Conservation (phyloP, 306 rosid species). For the Sindora glabra region DNA sequence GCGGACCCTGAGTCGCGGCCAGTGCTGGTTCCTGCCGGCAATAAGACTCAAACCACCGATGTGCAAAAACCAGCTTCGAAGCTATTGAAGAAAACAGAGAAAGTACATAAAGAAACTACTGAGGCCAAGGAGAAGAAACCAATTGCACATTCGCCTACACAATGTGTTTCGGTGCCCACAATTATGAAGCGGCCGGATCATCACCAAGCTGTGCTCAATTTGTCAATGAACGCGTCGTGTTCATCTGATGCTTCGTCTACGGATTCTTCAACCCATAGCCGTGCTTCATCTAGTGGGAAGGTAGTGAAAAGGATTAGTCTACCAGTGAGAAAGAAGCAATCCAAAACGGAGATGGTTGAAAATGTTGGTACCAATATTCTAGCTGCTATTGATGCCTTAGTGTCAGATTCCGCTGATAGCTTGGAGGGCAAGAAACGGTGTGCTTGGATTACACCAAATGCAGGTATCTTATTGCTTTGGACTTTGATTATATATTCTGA, state of each 20-base stretch:
- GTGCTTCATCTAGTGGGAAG: constrained; percentile 51
- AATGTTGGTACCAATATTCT: constrained; percentile 27
- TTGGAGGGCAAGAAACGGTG: constrained; percentile 69
- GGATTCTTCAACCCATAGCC: constrained; percentile 56
- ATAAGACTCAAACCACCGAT: constrained; percentile 39
- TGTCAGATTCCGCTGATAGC: constrained; percentile 34
- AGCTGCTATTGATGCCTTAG: constrained; percentile 10
- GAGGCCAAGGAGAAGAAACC: constrained; percentile 44
- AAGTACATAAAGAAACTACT: constrained; percentile 21
- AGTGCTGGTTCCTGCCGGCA: constrained; percentile 61
- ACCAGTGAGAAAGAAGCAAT: constrained; percentile 34
- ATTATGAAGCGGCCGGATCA: constrained; percentile 35
- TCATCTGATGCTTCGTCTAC: constrained; percentile 79
- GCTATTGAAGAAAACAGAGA: constrained; percentile 40
- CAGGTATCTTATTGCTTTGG: constrained; percentile 38
- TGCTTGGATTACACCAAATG: constrained; percentile 64
- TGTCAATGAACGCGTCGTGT: constrained; percentile 64
- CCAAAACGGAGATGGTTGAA: constrained; percentile 25
- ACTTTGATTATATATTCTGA: neutral
- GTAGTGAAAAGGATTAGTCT: constrained; percentile 18
- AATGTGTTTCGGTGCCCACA: constrained; percentile 24
- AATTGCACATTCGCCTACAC: constrained; percentile 15
- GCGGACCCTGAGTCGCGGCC: constrained; percentile 50
- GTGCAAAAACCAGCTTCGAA: constrained; percentile 30
- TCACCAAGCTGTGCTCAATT: constrained; percentile 28